Evolutionary conservation across 2,329 filamentous ascomycete species (phyloP), one percentile per base, ranked within the genome.

Genomic region (Colletotrichum nymphaeae): DNA sequence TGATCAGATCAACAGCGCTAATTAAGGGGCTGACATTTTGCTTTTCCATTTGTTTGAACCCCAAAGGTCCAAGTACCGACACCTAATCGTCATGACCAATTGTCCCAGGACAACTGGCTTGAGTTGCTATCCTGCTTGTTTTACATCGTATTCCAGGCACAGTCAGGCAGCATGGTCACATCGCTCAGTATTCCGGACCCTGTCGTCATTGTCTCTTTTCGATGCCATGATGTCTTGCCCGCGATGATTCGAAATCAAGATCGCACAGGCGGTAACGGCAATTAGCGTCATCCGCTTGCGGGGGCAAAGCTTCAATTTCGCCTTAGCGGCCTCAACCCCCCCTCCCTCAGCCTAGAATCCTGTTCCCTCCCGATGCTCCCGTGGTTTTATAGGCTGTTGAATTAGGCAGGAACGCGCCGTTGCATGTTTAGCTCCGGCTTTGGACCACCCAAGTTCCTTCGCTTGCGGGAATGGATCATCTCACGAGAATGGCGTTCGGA

Each of bases 331-430:
- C 3, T 49, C 42, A 22, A n/a, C 19, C 42, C 42, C 14, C 14
- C 42, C 8, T 46, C 42, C 7, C 16, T 49, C 42, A 49, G 42
- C 42, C 42, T 49, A 22, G 8, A 22, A n/a, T 22, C 8, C 8
- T 9, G 7, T 22, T 3, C 19, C 19, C 1, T 22, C 42, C 19
- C 42, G 42, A 49, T n/a, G 7, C 7, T 49, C 42, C 42, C 42
- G 42, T 49, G 7, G 0, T 11, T 49, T 2, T 4, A 49, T 49
- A 49, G 42, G 42, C 42, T 49, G 28, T 55, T n/a, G 52, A 14
- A 3, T 12, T 28, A 60, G 66, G 66, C 66, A 63, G 42, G 57
- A 68, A 55, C 58, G 28, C 66, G 49, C 57, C 66, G 66, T 63
- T 26, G 57, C 22, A 2, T 30, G 5, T 30, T 30, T 55, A 53